Evolutionary conservation across 1,284 basidiomycete species (phyloP), one percentile per base, ranked within the genome.

Genomic region (Sporisorium iseilematis-ciliati): DNA sequence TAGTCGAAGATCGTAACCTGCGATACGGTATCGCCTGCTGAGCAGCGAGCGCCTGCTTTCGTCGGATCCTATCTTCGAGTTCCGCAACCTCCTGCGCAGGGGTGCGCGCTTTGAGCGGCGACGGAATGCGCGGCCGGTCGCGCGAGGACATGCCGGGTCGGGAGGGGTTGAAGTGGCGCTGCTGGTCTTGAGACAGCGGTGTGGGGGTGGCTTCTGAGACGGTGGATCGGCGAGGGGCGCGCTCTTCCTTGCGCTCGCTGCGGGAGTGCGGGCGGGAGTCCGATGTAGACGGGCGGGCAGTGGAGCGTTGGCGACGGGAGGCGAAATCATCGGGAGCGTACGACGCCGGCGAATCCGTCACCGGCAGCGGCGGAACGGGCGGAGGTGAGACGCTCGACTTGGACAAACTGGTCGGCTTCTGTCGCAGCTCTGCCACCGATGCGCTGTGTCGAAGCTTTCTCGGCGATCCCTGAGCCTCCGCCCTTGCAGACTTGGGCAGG

Each of bases 61-160:
- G 42, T 26, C 40, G 40, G 16, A 41, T 18, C 8, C n/a, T 18
- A 3, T 50, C 46, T 31, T 55, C 54, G 16, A 58, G 26, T 16
- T 71, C 68, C 11, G 55, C 54, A 0, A 42, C 68, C 21, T 65
- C 41, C 20, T 71, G 68, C 2, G 51, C 70, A 2, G 62, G 48
- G 0, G 61, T 56, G 16, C 71, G 57, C 7, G 65, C 65, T 55
- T 74, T 74, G 38, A 74, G 55, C 3, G 71, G 71, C 0, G 71
- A 74, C 6, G 71, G 71, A 23, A 74, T 74, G 29, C 71, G 65
- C 16, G 65, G 71, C 26, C 71, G 61, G 26, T 74, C 71, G 14
- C 71, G 53, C 1, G 71, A 74, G 2, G 71, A 68, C 71, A 68
- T 74, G 29, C 65, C 71, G 14, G 65, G 65, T 8, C 68, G 68